Conservation (phyloP, 768 basidiomycete genomes). For the Thelephora ganbajun region DNA sequence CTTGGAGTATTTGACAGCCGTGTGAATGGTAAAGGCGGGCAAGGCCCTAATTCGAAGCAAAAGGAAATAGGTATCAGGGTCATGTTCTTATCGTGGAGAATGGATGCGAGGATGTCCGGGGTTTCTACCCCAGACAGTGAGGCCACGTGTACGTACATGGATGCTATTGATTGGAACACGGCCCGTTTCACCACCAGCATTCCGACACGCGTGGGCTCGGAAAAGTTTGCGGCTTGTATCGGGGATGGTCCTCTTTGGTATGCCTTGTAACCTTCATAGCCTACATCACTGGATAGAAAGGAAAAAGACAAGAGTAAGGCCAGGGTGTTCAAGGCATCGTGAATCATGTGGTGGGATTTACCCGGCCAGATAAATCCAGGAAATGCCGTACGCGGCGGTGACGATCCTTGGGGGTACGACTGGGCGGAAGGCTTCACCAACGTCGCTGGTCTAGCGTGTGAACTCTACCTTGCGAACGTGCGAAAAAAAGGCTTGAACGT, state of each 20-base stretch:
- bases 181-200: slow-evolving; percentile 66
- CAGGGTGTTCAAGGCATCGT: neutral
- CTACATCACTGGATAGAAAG: slow-evolving; percentile 37
- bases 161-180: slow-evolving; percentile 69
- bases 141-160: slow-evolving; percentile 39
- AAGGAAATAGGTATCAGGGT: slow-evolving; percentile 1
- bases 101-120: no score
- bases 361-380: slow-evolving; percentile 70
- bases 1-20: slow-evolving; percentile 60
- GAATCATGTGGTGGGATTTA: slow-evolving; percentile 12
- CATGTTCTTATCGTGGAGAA: slow-evolving; percentile 1
- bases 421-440: slow-evolving; percentile 75
- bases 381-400: slow-evolving; percentile 66
- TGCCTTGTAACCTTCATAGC: slow-evolving; percentile 73
- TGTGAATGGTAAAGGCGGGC: slow-evolving; percentile 78
- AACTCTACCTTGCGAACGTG: slow-evolving; percentile 7
- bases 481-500: neutral
- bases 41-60: slow-evolving; percentile 39
- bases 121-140: slow-evolving; percentile 3
- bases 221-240: slow-evolving; percentile 53
- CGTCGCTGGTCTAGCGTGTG: slow-evolving; percentile 50
- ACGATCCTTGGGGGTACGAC: slow-evolving; percentile 62
- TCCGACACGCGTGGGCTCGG: slow-evolving; percentile 54
- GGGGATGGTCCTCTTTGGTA: slow-evolving; percentile 52
- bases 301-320: neutral